phyloP scores from a whole-genome alignment of 768 basidiomycete genomes.

The Mycena albidolilacea region DNA sequence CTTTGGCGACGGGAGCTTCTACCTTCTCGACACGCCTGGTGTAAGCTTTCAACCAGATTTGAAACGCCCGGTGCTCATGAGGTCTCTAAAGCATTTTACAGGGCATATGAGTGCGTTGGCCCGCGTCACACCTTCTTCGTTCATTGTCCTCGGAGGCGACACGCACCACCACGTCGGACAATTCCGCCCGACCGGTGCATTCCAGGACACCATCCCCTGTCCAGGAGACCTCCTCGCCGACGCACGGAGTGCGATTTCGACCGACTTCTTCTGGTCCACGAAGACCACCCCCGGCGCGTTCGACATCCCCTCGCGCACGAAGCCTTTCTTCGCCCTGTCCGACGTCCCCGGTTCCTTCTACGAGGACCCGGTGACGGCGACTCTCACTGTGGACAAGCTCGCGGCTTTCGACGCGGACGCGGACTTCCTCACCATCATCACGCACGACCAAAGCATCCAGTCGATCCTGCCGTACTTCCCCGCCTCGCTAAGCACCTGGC shows the following conservation, averaged over 20 bases:
- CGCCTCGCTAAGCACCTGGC: slow-evolving; percentile 29
- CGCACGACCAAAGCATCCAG: slow-evolving; percentile 35
- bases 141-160: slow-evolving; percentile 39
- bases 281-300: slow-evolving; percentile 22
- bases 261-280: slow-evolving; percentile 33
- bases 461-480: slow-evolving; percentile 31
- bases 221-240: slow-evolving; percentile 30
- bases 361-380: slow-evolving; percentile 23
- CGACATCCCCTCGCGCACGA: slow-evolving; percentile 30
- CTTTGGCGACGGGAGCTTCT: slow-evolving; percentile 36
- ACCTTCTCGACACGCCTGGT: slow-evolving; percentile 38
- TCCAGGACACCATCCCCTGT: slow-evolving; percentile 34
- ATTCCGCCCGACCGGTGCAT: slow-evolving; percentile 30
- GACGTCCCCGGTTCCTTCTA: slow-evolving; percentile 32
- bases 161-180: slow-evolving; percentile 38
- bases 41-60: slow-evolving; percentile 7
- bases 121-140: slow-evolving; percentile 36
- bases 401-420: slow-evolving; percentile 36
- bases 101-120: slow-evolving; percentile 39
- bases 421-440: slow-evolving; percentile 35
- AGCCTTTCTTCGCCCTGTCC: slow-evolving; percentile 31
- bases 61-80: not conserved
- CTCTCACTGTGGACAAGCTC: slow-evolving; percentile 24
- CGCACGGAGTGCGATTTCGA: slow-evolving; percentile 22
- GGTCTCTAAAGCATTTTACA: slow-evolving; percentile 24